Conservation (phyloP, 2,329 filamentous ascomycete genomes). For the Arthrinium phaeospermum region DNA sequence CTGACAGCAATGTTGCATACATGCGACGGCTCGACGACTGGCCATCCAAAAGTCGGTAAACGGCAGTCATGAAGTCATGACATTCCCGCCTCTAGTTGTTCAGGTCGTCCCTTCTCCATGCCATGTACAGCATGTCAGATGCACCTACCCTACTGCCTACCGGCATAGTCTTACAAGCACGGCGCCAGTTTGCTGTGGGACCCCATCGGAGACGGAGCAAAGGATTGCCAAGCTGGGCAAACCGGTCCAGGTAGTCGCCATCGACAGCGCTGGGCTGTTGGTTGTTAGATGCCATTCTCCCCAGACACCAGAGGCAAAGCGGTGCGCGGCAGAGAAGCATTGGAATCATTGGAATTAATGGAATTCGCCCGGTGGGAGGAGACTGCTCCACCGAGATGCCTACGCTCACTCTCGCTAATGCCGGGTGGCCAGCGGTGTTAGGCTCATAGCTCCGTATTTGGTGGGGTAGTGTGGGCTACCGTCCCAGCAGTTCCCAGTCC, state of each 20-base stretch:
- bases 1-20: background rate
- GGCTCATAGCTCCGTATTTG: slow-evolving; percentile 1
- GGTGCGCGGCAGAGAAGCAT: background rate
- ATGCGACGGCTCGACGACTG: background rate
- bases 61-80: background rate
- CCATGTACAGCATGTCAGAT: background rate
- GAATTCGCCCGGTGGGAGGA: slow-evolving; percentile 3
- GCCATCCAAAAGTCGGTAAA: slow-evolving; percentile 9
- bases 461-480: slow-evolving; percentile 4
- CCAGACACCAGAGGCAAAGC: background rate
- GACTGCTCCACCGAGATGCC: background rate
- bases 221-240: background rate
- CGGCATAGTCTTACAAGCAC: background rate
- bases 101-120: background rate
- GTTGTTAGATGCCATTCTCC: background rate
- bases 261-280: background rate
- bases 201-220: background rate
- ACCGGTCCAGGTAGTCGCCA: background rate
- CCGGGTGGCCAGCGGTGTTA: background rate
- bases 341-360: background rate
- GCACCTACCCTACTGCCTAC: background rate
- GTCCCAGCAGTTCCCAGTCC: background rate
- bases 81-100: background rate
- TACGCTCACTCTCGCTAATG: slow-evolving; percentile 11
- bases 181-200: background rate